Base-by-base conservation (phyloP, 2,329 filamentous ascomycete species). In the Pseudocercospora musae region DNA sequence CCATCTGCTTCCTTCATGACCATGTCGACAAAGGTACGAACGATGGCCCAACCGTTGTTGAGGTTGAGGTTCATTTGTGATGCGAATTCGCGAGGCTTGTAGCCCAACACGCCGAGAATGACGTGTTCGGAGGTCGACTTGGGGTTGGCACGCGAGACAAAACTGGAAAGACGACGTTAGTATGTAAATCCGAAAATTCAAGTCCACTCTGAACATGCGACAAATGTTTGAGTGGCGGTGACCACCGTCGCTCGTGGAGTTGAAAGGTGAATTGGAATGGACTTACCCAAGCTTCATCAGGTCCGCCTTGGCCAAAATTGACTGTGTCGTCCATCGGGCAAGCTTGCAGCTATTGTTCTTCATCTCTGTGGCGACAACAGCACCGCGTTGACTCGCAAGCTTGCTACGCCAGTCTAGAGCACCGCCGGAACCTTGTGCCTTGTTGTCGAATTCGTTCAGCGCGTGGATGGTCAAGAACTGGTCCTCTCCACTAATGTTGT, bases 281-380 rank as follows among this genome's bases (percentile, higher is more conserved):
- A 83, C 88, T 69, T 83, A 93, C 90, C 92, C 95, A 77, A 99
- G 88, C 84, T 98, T 99, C 92, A 99, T 97, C 69, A 92, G 84
- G 76, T 99, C 95, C n/a, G 95, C 93, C 81, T 93, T 93, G 77
- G 94, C 93, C 62, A 99, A 87, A 74, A 99, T 97, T 75, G 90
- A 91, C 84, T 99, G 95, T 48, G 94, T 92, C 31, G 95, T 96
- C 95, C 95, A 99, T 77, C 95, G 85, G 62, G 95, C 95, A 66
- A 99, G 88, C 84, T 99, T 99, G 89, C 92, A 96, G 75, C 88
- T 92, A 86, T 99, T 99, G 87, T 99, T 99, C 91, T 99, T 99
- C 95, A 99, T 99, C 83, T 99, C 95, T 11, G 95, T 99, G 20
- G 95, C 95, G 25, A 99, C 90, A 48, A 99, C 94, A 61, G 95